Evolutionary conservation across 2,329 filamentous ascomycete genomes (phyloP).

Genomic region (Trichophyton equinum): DNA sequence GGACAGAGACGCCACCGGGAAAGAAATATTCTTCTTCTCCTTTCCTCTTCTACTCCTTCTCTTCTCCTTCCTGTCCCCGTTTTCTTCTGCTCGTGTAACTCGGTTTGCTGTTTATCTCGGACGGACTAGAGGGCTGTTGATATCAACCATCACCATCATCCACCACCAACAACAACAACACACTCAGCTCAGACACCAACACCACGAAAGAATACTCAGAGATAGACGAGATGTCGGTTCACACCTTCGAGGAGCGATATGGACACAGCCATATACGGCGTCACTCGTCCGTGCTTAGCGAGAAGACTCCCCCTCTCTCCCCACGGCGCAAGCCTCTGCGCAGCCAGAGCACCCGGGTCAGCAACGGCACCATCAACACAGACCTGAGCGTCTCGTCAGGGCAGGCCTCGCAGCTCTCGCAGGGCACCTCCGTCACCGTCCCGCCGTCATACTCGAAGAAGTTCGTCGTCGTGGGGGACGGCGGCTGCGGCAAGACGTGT

Average conservation of each 20-base stretch:
- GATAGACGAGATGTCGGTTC: constrained; percentile 11
- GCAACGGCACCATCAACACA: constrained; percentile 83
- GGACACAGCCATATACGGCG: constrained; percentile 41
- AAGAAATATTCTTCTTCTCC: background rate
- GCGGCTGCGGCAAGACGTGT: constrained; percentile 97
- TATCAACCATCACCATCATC: too few species aligned
- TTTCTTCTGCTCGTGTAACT: background rate
- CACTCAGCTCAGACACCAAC: background rate
- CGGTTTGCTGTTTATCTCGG: background rate
- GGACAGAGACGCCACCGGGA: background rate
- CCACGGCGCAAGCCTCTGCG: constrained; percentile 37
- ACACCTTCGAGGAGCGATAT: constrained; percentile 12
- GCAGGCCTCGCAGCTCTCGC: constrained; percentile 47
- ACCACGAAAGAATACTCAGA: background rate
- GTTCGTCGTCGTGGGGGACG: constrained; percentile 96
- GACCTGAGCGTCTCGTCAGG: constrained; percentile 60
- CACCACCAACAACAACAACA: too few species aligned
- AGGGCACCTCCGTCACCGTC: constrained; percentile 72
- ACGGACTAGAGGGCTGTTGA: background rate
- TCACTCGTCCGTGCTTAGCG: constrained; percentile 38
- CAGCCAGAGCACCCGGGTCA: constrained; percentile 53
- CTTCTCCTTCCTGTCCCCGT: background rate
- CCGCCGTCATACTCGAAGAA: constrained; percentile 95
- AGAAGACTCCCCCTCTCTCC: constrained; percentile 27
- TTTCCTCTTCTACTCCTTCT: background rate